Evolutionary conservation across 2,329 filamentous ascomycete genomes (phyloP).

Genomic region (Fusarium nodosum): DNA sequence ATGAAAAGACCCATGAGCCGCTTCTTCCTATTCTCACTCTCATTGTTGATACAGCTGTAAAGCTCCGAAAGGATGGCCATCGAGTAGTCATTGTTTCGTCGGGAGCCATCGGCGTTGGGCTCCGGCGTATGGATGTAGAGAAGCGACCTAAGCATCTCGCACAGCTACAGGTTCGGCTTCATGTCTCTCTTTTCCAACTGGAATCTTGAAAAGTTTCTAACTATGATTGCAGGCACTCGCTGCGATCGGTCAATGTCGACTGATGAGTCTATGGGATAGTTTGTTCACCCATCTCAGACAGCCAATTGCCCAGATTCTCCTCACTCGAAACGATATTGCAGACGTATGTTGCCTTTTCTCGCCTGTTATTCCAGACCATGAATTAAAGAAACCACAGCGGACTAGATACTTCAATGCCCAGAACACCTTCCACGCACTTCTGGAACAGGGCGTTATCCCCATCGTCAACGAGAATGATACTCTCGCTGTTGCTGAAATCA

Average conservation of each 20-base stretch:
- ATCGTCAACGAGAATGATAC: constrained; percentile 99
- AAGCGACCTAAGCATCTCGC: constrained; percentile 91
- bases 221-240: constrained; percentile 76
- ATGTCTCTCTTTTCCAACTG: neutral
- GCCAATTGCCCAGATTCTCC: constrained; percentile 92
- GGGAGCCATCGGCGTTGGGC: constrained; percentile 93
- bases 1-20: constrained; percentile 94
- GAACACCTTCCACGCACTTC: constrained; percentile 89
- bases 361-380: neutral
- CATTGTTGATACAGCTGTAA: constrained; percentile 94
- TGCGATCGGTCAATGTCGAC: constrained; percentile 93
- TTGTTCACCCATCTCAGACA: constrained; percentile 89
- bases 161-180: constrained; percentile 76
- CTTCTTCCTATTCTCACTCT: constrained; percentile 89
- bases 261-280: constrained; percentile 96
- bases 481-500: constrained; percentile 95
- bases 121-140: constrained; percentile 89
- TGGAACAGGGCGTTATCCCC: constrained; percentile 96
- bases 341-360: constrained; percentile 70
- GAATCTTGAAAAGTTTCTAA: constrained; percentile 23
- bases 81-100: constrained; percentile 97
- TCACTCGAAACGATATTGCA: constrained; percentile 96
- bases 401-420: constrained; percentile 97
- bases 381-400: constrained; percentile 64
- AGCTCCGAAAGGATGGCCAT: constrained; percentile 90